phyloP scores from a whole-genome alignment of 768 basidiomycete species.

The Boletus insuetus region DNA sequence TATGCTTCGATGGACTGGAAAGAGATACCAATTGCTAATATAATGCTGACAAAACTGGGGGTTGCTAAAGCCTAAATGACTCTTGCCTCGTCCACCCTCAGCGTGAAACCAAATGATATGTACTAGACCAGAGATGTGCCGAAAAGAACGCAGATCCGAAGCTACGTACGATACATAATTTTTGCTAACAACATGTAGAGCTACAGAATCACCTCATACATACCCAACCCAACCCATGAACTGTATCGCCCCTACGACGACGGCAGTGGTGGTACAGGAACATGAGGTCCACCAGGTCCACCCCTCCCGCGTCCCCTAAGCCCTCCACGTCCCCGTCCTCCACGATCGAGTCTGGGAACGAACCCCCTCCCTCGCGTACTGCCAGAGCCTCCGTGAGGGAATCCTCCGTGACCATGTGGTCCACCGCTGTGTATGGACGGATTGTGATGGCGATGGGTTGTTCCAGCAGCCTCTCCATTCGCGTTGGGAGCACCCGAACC shows the following conservation, averaged over 20 bases:
- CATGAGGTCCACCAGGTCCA: conserved; percentile 7
- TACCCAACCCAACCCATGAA: not conserved
- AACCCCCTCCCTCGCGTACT: conserved; percentile 34
- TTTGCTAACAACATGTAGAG: not conserved
- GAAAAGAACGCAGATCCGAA: too few relatives aligned
- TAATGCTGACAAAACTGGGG: too few relatives aligned
- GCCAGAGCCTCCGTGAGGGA: conserved; percentile 22
- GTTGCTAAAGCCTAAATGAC: too few relatives aligned
- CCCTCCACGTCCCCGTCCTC: conserved; percentile 30
- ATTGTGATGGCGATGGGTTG: not conserved
- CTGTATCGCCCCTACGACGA: conserved; percentile 1
- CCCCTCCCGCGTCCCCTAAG: conserved; percentile 35
- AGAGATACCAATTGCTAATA: too few relatives aligned
- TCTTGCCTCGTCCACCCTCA: too few relatives aligned
- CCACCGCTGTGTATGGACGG: conserved; percentile 23
- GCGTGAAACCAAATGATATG: too few relatives aligned
- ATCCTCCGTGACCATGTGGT: conserved; percentile 34
- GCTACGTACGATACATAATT: not conserved
- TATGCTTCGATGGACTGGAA: too few relatives aligned
- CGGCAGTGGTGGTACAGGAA: not conserved
- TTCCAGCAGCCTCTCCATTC: conserved; percentile 9
- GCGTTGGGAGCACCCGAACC: not conserved
- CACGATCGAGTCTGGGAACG: conserved; percentile 28
- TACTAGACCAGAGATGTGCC: too few relatives aligned
- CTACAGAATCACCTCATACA: conserved; percentile 1